Evolutionary conservation across 768 basidiomycete genomes (phyloP), one percentile per base, ranked within the genome.

Genomic region (Mycena crocata): DNA sequence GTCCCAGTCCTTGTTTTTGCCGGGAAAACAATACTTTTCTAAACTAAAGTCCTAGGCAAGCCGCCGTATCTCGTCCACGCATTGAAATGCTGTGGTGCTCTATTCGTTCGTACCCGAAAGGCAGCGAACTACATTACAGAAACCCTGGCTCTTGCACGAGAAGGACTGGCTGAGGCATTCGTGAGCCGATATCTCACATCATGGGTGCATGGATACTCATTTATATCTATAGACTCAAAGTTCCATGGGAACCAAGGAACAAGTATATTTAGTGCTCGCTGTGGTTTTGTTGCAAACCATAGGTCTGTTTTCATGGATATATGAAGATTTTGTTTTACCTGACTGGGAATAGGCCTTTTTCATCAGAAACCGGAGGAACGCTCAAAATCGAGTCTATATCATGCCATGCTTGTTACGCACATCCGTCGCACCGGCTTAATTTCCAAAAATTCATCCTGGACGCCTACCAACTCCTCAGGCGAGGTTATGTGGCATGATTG

Each of bases 11-110:
- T 50, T 19, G 23, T 26, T 30, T 23, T 34, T n/a, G 60, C n/a
- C n/a, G n/a, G n/a, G n/a, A n/a, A 28, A 10, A 19, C 17, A 32
- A 21, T 23, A 23, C 24, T 23, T 10, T 51, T 48, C n/a, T 17
- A 44, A 59, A 26, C 28, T 19, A 21, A 35, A 21, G 31, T 26
- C 58, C 15, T 35, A 69, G 68, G 75, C 35, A 87, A 86, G 64
- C 86, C 84, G 35, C 81, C 79, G 6, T 79, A 87, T 67, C 85
- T 88, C 42, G 73, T 88, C 48, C 83, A 79, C 23, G 83, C 84
- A 26, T 88, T 88, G 87, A 85, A 86, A 74, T 88, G 85, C 24
- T 89, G 85, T 75, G 91, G 87, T 63, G 91, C 86, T 28, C 78
- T 87, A 56, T 88, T 86, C 73, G 84, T 83, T 51, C 85, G 82